Evolutionary conservation across 352 stramenopile genomes (phyloP), one percentile per base, ranked within the genome.

Genomic region (Sclerospora graminicola): DNA sequence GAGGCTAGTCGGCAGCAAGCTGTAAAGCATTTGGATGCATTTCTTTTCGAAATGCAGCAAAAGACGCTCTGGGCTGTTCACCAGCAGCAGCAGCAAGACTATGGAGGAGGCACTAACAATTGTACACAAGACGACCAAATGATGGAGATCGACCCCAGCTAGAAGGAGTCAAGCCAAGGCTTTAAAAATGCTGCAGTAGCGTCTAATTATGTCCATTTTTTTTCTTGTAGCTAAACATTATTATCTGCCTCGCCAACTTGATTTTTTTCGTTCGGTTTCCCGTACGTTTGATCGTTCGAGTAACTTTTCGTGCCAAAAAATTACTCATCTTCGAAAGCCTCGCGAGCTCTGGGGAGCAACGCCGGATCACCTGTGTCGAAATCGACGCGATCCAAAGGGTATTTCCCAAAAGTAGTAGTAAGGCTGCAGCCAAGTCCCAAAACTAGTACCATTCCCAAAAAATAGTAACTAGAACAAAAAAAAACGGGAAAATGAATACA

Each of bases 311-410:
- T 19, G 11, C 21, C 23, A 48, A 27, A 41, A 21, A 38, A 28
- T 1, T 34, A n/a, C 31, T 20, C 48, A 88, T 78, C 81, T 79
- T 95, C 83, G 52, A 93, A 95, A 1, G 83, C 81, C 36, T 95
- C 81, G 7, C 83, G 77, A 14, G 83, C 82, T 10, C 67, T 2
- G 68, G 63, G 38, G 91, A 46, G 14, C 65, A 70, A 39, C 57
- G 89, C 83, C 0, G 83, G 83, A 54, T 95, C n/a, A 95, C 75
- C 51, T 92, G 69, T 13, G 76, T 81, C 30, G 83, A 90, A 45
- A 95, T 82, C 81, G 84, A 21, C 21, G 47, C 27, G 23, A 6
- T 10, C 16, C 15, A 27, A 23, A 16, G n/a, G n/a, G n/a, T n/a
- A n/a, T n/a, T n/a, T n/a, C n/a, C n/a, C n/a, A n/a, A n/a, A n/a